phyloP scores from a whole-genome alignment of 148 eudicot species.

The Persicaria maculosa region DNA sequence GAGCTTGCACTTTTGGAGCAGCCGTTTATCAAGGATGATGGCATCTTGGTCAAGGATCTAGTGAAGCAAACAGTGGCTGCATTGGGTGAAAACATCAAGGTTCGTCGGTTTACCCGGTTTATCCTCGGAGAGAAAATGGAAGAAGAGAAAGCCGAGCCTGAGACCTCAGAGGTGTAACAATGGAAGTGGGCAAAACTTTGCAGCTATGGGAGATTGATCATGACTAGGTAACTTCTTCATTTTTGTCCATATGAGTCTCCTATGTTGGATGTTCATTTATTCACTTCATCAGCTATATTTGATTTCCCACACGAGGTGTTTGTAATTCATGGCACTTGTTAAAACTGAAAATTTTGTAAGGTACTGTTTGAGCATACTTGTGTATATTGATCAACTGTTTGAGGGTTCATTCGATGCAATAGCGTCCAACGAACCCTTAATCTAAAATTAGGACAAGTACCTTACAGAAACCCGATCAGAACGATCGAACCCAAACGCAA shows the following conservation, averaged over 20 bases:
- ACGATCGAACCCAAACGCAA: too few relatives aligned
- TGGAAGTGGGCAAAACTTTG: not conserved
- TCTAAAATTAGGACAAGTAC: too few relatives aligned
- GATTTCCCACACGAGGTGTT: not conserved
- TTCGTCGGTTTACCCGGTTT: conserved; percentile 72
- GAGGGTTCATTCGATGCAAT: too few relatives aligned
- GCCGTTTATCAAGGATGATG: conserved; percentile 72
- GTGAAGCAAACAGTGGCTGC: conserved; percentile 91
- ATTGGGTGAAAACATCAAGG: conserved; percentile 90
- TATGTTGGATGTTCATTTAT: not conserved
- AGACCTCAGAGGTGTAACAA: conserved; percentile 22
- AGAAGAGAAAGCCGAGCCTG: conserved; percentile 22
- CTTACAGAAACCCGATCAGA: too few relatives aligned
- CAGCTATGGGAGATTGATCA: not conserved
- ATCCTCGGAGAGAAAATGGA: conserved; percentile 61
- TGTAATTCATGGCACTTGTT: not conserved
- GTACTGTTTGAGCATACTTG: not conserved
- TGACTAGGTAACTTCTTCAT: conserved; percentile 5
- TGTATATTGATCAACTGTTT: not conserved
- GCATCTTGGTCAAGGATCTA: conserved; percentile 72
- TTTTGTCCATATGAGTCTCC: conserved; percentile 4
- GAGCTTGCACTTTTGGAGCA: conserved; percentile 95
- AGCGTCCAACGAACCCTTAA: too few relatives aligned
- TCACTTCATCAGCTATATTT: not conserved
- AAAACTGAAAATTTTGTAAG: not conserved